Evolutionary conservation across 2,329 filamentous ascomycete genomes (phyloP).

Genomic region (Alternaria rosae): DNA sequence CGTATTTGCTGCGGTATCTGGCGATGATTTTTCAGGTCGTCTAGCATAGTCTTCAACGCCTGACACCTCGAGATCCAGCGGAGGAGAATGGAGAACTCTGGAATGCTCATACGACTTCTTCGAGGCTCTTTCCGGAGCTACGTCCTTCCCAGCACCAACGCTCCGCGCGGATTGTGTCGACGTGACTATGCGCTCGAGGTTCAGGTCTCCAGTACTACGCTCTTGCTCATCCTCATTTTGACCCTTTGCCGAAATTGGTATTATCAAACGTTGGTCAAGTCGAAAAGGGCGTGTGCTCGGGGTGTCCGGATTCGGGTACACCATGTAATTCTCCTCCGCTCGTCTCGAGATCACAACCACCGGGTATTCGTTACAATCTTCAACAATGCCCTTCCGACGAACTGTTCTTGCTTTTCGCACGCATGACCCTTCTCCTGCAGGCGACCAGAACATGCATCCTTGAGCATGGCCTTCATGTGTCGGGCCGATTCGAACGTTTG

Average conservation of each 20-base stretch:
- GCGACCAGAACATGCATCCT: slow-evolving; percentile 44
- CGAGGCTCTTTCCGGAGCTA: neutral
- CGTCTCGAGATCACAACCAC: slow-evolving; percentile 45
- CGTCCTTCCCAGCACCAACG: neutral
- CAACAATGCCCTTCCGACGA: slow-evolving; percentile 41
- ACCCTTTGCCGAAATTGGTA: slow-evolving; percentile 34
- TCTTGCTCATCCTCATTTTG: slow-evolving; percentile 40
- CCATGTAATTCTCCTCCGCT: slow-evolving; percentile 25
- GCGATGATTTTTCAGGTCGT: slow-evolving; percentile 5
- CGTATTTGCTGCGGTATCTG: slow-evolving; percentile 5
- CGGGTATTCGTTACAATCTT: slow-evolving; percentile 46
- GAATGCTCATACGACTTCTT: neutral
- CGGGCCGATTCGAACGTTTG: slow-evolving; percentile 22
- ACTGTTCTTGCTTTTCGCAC: slow-evolving; percentile 35
- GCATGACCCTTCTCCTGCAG: slow-evolving; percentile 37
- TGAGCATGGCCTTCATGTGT: slow-evolving; percentile 27
- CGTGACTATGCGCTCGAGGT: slow-evolving; percentile 1
- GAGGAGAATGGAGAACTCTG: neutral
- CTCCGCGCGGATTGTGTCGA: neutral
- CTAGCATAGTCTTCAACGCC: neutral
- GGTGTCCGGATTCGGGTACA: slow-evolving; percentile 37
- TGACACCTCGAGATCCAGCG: slow-evolving; percentile 10
- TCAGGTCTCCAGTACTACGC: slow-evolving; percentile 27
- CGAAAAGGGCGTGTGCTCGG: slow-evolving; percentile 22
- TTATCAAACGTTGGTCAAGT: slow-evolving; percentile 38